Evolutionary conservation across 2,329 filamentous ascomycete genomes (phyloP).

Genomic region (Byssochlamys sp.): DNA sequence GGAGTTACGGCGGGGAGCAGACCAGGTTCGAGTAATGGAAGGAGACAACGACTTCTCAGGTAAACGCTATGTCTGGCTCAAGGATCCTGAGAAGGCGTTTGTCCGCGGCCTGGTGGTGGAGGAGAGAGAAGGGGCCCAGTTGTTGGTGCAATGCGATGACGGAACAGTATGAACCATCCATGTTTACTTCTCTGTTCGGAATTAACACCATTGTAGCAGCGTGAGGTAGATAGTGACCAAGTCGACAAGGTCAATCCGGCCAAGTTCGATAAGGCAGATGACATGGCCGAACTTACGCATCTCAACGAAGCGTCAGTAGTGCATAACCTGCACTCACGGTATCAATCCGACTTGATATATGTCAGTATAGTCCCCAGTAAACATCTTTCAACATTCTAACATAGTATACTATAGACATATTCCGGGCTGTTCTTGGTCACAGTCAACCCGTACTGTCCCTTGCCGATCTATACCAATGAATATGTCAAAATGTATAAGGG

Average conservation of each 20-base stretch:
- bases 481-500: conserved; percentile 98
- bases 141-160: conserved; percentile 88
- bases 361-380: conserved; percentile 30
- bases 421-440: conserved; percentile 94
- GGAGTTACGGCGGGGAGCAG: conserved; percentile 53
- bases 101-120: conserved; percentile 86
- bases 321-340: conserved; percentile 89
- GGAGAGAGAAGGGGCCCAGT: conserved; percentile 57
- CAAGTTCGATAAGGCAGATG: conserved; percentile 98
- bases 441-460: conserved; percentile 87
- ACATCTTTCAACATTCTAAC: background rate
- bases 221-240: conserved; percentile 72
- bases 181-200: conserved; percentile 8
- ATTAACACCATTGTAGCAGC: conserved; percentile 51
- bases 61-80: conserved; percentile 95
- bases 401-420: conserved; percentile 56
- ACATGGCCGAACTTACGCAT: conserved; percentile 98
- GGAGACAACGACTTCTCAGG: conserved; percentile 98
- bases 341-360: conserved; percentile 90
- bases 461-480: conserved; percentile 92
- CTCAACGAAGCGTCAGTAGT: conserved; percentile 96
- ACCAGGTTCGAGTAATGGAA: conserved; percentile 63
- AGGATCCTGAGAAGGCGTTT: conserved; percentile 77
- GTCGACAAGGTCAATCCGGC: conserved; percentile 98
- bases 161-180: conserved; percentile 52